phyloP scores from a whole-genome alignment of 2,329 filamentous ascomycete species.

The Metarhizium sp. region DNA sequence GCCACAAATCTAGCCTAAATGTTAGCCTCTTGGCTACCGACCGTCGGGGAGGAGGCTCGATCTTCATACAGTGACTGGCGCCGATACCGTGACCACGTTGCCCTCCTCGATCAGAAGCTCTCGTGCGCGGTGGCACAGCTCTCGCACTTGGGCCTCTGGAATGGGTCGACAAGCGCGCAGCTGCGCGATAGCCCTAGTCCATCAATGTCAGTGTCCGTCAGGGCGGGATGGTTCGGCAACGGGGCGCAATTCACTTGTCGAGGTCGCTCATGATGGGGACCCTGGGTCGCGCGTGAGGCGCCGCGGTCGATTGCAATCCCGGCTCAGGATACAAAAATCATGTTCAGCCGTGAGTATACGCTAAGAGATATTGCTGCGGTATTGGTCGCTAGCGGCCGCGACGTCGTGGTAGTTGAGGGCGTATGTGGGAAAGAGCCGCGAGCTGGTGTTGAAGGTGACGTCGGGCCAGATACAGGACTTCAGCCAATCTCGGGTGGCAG shows the following conservation, averaged over 20 bases:
- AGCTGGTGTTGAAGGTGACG: not conserved
- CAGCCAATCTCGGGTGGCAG: not conserved
- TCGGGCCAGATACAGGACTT: not conserved
- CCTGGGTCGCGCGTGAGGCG: slow-evolving; percentile 5
- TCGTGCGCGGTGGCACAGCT: slow-evolving; percentile 93
- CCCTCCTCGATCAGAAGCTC: slow-evolving; percentile 96
- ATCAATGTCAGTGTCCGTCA: not conserved
- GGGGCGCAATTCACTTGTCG: slow-evolving; percentile 57
- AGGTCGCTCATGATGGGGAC: slow-evolving; percentile 71
- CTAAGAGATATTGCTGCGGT: not conserved
- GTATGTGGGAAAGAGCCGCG: not conserved
- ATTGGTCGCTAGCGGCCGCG: not conserved
- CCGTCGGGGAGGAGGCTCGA: not conserved
- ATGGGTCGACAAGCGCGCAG: slow-evolving; percentile 93
- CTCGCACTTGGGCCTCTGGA: slow-evolving; percentile 87
- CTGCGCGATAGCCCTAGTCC: slow-evolving; percentile 77
- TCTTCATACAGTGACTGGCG: slow-evolving; percentile 72
- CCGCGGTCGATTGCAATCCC: slow-evolving; percentile 12
- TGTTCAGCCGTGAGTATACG: slow-evolving; percentile 14
- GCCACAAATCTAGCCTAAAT: slow-evolving; percentile 63
- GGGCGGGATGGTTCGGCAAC: slow-evolving; percentile 6
- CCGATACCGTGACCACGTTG: slow-evolving; percentile 91
- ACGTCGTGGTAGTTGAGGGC: not conserved
- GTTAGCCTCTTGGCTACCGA: not conserved
- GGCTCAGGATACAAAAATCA: slow-evolving; percentile 9